These are phyloP conservation scores for Xylaria cubensis DNA, from an alignment of 495 filamentous ascomycete species.

Conservation along the genomic window DNA sequence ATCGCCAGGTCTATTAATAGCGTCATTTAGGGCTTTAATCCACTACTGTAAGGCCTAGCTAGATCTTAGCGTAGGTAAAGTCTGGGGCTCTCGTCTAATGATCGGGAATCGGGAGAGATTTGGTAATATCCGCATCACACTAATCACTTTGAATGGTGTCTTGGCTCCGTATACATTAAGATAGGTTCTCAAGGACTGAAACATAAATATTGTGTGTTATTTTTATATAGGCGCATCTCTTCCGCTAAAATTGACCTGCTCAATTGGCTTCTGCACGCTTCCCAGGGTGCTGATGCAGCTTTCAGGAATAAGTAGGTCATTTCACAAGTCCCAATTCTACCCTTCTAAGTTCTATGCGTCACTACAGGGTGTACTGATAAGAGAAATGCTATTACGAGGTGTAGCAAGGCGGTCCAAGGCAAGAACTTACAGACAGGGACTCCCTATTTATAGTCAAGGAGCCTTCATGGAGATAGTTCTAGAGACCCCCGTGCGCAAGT, in stretches of 20 bases:
- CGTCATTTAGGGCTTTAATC: not conserved
- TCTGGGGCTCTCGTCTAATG: not conserved
- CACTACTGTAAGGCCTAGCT: not conserved
- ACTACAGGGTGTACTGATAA: not conserved
- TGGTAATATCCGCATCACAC: not conserved
- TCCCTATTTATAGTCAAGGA: too few species aligned
- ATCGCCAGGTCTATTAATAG: not conserved
- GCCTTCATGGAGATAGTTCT: too few species aligned
- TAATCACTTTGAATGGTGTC: not conserved
- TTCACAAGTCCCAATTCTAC: not conserved
- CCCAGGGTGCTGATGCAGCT: too few species aligned
- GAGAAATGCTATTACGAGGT: not conserved
- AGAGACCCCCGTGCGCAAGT: too few species aligned
- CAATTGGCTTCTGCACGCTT: too few species aligned
- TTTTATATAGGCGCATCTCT: too few species aligned
- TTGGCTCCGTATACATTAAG: too few species aligned
- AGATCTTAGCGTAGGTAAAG: not conserved
- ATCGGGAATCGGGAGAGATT: not conserved
- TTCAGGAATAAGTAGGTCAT: not conserved
- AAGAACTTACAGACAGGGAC: too few species aligned
- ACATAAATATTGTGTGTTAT: too few species aligned
- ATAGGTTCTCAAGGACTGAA: too few species aligned
- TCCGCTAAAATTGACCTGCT: too few species aligned
- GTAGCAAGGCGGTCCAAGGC: too few species aligned
- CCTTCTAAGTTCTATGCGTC: not conserved